Evolutionary conservation across 2,329 filamentous ascomycete species (phyloP).

Genomic region (Xylogone sp.): DNA sequence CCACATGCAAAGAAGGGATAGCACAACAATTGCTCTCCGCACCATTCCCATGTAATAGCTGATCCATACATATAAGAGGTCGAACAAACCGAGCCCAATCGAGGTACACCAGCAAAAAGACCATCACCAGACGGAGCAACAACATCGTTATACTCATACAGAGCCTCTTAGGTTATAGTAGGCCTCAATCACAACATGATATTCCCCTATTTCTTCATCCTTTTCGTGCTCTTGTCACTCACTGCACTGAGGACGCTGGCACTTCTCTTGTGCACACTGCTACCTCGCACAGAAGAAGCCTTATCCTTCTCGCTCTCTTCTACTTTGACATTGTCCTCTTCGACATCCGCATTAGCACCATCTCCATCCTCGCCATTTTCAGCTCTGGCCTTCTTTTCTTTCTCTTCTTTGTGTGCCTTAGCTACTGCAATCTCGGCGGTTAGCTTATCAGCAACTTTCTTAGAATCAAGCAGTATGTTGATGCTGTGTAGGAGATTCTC

Average conservation of each 20-base stretch:
- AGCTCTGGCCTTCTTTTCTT: slow-evolving; percentile 28
- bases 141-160: not conserved
- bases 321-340: slow-evolving; percentile 64
- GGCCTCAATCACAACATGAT: not conserved
- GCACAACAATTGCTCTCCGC: too few species aligned
- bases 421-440: slow-evolving; percentile 65
- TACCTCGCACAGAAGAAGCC: slow-evolving; percentile 49
- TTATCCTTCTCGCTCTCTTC: slow-evolving; percentile 27
- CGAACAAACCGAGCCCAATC: too few species aligned
- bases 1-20: too few species aligned
- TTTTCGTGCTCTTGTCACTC: slow-evolving; percentile 57
- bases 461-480: slow-evolving; percentile 64
- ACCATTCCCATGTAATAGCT: not conserved
- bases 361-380: slow-evolving; percentile 10
- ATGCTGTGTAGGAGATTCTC: slow-evolving; percentile 68
- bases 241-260: slow-evolving; percentile 72
- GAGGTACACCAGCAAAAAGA: too few species aligned
- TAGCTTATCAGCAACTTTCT: slow-evolving; percentile 73
- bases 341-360: slow-evolving; percentile 48
- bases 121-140: not conserved
- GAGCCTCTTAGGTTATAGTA: not conserved
- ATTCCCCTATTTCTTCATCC: slow-evolving; percentile 37
- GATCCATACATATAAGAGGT: not conserved
- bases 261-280: slow-evolving; percentile 72
- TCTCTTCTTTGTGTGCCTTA: slow-evolving; percentile 47